Evolutionary conservation across 352 stramenopile genomes (phyloP), one percentile per base, ranked within the genome.

Genomic region (Phytophthora constricta): DNA sequence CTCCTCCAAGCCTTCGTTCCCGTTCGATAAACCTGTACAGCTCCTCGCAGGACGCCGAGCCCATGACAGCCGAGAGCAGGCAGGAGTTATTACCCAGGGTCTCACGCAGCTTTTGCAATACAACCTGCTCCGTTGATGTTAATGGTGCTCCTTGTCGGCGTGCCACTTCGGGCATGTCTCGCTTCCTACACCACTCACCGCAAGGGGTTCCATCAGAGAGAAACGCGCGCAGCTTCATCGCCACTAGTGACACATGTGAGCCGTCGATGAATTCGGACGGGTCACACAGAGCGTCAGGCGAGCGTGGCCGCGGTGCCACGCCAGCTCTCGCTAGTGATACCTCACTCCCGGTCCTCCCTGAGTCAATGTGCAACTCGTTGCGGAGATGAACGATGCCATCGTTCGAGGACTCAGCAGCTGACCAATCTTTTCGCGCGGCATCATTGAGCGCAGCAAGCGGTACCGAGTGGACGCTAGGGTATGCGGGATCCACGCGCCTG

Each of bases 61-160:
- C 69, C 2, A 91, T 25, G 14, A 93, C 65, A 5, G 73, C 71
- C 10, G 81, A 72, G 37, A 93, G 78, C 74, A 90, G 76, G 52
- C 85, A 91, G 20, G 82, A 68, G 48, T 89, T 89, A 46, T 90
- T 80, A 2, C 82, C 82, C 49, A 91, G 74, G 3, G 77, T 79
- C 33, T 81, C 73, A 1, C 77, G 64, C 10, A 87, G 69, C 57
- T 89, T 91, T 33, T 79, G 77, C 28, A 90, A 23, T n/a, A 91
- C 19, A 17, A 82, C 68, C 17, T 82, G 22, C 72, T 90, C 81
- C 3, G 76, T 43, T 17, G 65, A 11, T 53, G 58, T 63, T 17
- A 76, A 20, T 4, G 10, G 17, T 20, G n/a, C 17, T 20, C 17
- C 27, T 17, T 25, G 23, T 5, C 17, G 57, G 17, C 13, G 47